Conservation (phyloP, 176 grass and related monocot genomes). For the Oryza punctata region DNA sequence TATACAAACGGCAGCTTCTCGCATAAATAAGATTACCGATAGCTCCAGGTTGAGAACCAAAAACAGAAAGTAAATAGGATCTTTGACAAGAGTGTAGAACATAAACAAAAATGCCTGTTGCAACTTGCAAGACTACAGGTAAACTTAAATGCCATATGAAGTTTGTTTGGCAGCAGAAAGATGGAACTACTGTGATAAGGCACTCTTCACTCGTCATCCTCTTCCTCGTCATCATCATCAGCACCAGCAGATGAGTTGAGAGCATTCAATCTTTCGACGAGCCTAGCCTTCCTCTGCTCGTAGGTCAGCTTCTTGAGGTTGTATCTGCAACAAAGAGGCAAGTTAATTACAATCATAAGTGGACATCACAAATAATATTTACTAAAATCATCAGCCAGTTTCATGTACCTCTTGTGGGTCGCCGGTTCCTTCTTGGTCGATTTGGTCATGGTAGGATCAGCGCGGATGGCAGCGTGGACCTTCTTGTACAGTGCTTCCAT, state of each 20-base stretch:
- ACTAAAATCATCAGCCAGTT: neutral
- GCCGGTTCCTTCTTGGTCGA: conserved; percentile 55
- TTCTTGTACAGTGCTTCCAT: conserved; percentile 90
- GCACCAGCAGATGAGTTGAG: conserved; percentile 57
- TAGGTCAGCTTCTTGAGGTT: conserved; percentile 91
- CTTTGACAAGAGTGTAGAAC: conserved; percentile 22
- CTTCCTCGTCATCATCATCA: conserved; percentile 51
- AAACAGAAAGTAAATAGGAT: conserved; percentile 34
- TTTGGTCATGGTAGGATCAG: conserved; percentile 50
- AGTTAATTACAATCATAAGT: neutral
- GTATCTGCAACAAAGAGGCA: conserved; percentile 39
- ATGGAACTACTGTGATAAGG: conserved; percentile 20
- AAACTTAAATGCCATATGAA: conserved; percentile 17
- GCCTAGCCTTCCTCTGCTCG: conserved; percentile 80
- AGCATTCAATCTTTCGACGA: conserved; percentile 64
- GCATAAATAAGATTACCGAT: conserved; percentile 2
- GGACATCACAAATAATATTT: neutral
- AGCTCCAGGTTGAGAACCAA: conserved; percentile 25
- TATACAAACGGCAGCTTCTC: conserved; percentile 6
- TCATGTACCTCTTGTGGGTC: conserved; percentile 76
- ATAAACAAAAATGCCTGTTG: conserved; percentile 53
- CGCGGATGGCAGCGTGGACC: conserved; percentile 81
- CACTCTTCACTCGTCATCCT: conserved; percentile 69
- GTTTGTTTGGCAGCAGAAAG: neutral
- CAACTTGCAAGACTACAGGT: conserved; percentile 28